A percentile compares a stretch with the other conserved stretches of the same genome.
These are phyloP conservation scores for Hymenoscyphus fraxineus DNA, from an alignment of 2,329 filamentous ascomycete genomes.

Conservation along the genomic window DNA sequence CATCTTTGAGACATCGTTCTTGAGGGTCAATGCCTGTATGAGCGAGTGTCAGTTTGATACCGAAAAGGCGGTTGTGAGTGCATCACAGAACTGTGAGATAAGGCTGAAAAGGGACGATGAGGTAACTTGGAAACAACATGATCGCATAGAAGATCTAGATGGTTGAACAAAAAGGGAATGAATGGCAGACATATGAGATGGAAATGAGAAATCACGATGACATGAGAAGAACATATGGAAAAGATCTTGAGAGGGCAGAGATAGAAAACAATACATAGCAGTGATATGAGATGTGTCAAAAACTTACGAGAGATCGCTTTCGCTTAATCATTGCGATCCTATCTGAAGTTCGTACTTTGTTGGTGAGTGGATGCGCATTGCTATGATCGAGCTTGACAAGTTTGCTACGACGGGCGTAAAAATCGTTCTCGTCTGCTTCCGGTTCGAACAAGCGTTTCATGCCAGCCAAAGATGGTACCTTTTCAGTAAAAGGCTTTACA, in stretches of 20 bases:
- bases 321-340: conserved; percentile 4
- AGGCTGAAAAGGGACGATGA: not conserved
- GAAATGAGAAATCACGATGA: too few species aligned
- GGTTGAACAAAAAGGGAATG: not conserved
- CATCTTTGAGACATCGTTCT: conserved; percentile 21
- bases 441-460: conserved; percentile 5
- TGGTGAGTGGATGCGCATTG: conserved; percentile 7
- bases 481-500: not conserved
- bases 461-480: not conserved
- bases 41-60: not conserved
- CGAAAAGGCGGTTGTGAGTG: not conserved
- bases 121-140: not conserved
- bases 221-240: too few species aligned
- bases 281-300: not conserved
- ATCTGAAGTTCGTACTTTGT: conserved; percentile 4
- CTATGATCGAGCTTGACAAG: conserved; percentile 10
- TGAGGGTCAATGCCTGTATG: conserved; percentile 18
- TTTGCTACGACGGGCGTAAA: conserved; percentile 12
- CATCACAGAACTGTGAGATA: too few species aligned
- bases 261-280: not conserved
- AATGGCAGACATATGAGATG: not conserved
- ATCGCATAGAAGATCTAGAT: not conserved
- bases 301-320: conserved; percentile 8
- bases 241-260: too few species aligned
- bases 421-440: conserved; percentile 5